Base-by-base conservation (phyloP, 2,329 filamentous ascomycete species). In the Hymenoscyphus repandus region DNA sequence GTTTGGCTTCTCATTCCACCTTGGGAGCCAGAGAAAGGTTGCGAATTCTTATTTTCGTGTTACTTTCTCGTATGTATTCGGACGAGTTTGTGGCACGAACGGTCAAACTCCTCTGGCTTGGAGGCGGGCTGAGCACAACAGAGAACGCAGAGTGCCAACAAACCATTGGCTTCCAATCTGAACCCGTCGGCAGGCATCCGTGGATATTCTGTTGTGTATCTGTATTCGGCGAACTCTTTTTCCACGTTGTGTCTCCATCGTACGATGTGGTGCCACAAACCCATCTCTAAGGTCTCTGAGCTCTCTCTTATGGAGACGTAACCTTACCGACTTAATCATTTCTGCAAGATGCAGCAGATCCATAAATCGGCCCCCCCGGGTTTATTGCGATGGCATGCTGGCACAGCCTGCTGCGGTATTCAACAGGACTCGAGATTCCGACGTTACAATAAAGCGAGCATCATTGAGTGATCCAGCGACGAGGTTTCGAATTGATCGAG, bases 281-380 rank as follows among this genome's bases (percentile, higher is more conserved):
- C 13, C 12, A 18, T 47, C 34, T 32, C 32, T 47, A 18, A 36
- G 33, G 9, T 27, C 6, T 15, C 32, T 27, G 7, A 27, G 22
- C 4, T 27, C 22, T 27, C 22, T 27, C 13, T 6, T 34, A 10
- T 33, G 7, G 22, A 30, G 45, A 7, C 13, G 22, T 39, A 40
- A 34, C 20, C n/a, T n/a, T n/a, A n/a, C n/a, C n/a, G n/a, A n/a
- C n/a, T 47, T 18, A 18, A 22, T 34, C 32, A 10, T 18, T 7
- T 2, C 38, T 47, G 45, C 36, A 30, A 47, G 45, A 47, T 47
- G 22, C 34, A 40, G 45, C 45, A 40, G 45, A 40, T 40, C 34
- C 12, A 47, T 13, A 47, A 30, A 31, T 15, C 45, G 45, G 45
- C 13, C 18, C 30, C 30, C 15, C 11, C 30, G 22, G 5, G n/a